A percentile compares a stretch with the other conserved stretches of the same genome.
Evolutionary conservation across 768 basidiomycete genomes (phyloP).

Genomic region (Gyrodon lividus): DNA sequence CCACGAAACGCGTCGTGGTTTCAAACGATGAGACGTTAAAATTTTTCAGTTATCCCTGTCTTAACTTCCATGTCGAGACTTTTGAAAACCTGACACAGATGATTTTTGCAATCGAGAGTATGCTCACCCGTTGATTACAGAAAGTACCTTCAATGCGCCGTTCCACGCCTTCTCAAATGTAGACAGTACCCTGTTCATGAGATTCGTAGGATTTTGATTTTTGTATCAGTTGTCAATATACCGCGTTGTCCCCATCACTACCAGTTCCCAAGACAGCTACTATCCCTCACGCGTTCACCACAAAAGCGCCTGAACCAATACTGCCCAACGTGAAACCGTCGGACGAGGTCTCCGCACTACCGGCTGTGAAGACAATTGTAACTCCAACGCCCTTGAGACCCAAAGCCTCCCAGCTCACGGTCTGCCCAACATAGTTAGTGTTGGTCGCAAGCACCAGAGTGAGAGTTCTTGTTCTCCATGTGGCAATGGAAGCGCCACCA

Average conservation of each 20-base stretch:
- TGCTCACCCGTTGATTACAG: background rate
- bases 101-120: background rate
- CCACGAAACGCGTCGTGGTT: background rate
- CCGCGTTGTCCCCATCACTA: background rate
- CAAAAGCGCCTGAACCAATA: constrained; percentile 25
- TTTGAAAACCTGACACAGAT: constrained; percentile 7
- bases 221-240: background rate
- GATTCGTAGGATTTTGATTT: background rate
- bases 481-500: constrained; percentile 46
- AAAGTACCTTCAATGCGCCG: background rate
- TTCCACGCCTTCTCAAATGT: background rate
- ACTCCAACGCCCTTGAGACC: constrained; percentile 8
- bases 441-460: constrained; percentile 54
- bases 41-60: constrained; percentile 33
- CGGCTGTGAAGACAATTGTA: constrained; percentile 14
- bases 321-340: constrained; percentile 23
- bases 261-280: background rate
- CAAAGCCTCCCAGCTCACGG: constrained; percentile 34
- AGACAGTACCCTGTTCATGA: background rate
- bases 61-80: constrained; percentile 27
- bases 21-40: constrained; percentile 17
- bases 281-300: background rate
- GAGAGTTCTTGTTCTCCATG: constrained; percentile 43
- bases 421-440: constrained; percentile 40
- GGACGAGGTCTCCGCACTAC: background rate